These are phyloP conservation scores for Tetradesmus obliquus DNA, from an alignment of 139 green algal genomes.

Conservation along the genomic window DNA sequence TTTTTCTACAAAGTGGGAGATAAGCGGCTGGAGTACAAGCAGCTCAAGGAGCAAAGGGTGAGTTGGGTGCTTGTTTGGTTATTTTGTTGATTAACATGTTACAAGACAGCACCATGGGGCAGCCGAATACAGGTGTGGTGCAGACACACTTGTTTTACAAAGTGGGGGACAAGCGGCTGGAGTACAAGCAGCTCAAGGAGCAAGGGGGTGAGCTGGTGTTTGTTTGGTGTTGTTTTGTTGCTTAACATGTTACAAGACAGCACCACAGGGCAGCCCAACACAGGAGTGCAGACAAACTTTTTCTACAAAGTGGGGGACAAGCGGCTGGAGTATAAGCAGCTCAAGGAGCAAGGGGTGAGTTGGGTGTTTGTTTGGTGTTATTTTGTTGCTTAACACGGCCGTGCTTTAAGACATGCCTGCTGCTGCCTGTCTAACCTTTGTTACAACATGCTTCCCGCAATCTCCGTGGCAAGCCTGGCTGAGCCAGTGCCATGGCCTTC, in stretches of 20 bases:
- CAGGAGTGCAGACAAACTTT: slow-evolving; percentile 51
- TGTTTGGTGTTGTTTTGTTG: no score
- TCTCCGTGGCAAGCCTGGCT: background rate
- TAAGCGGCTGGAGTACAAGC: background rate
- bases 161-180: no score
- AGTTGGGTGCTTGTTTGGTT: background rate
- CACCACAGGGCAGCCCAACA: slow-evolving; percentile 32
- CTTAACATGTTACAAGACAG: background rate
- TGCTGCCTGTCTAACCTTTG: background rate
- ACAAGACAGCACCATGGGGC: no score
- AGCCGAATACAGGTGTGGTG: no score
- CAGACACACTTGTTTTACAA: no score
- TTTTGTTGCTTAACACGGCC: no score
- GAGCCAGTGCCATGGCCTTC: slow-evolving; percentile 17
- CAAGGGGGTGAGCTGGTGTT: no score
- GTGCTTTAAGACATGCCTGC: background rate
- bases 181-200: no score
- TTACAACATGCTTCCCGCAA: background rate
- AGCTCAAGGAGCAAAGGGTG: background rate
- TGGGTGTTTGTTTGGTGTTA: no score
- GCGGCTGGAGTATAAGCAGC: background rate
- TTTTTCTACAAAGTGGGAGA: slow-evolving; percentile 36
- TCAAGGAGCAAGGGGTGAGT: background rate
- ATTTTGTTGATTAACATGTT: no score
- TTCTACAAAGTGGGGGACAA: slow-evolving; percentile 24